A percentile compares a stretch with the other conserved stretches of the same genome.
These are phyloP conservation scores for Kurtzmaniella quercitrusa DNA, from an alignment of 1,139 yeast species.

Conservation along the genomic window DNA sequence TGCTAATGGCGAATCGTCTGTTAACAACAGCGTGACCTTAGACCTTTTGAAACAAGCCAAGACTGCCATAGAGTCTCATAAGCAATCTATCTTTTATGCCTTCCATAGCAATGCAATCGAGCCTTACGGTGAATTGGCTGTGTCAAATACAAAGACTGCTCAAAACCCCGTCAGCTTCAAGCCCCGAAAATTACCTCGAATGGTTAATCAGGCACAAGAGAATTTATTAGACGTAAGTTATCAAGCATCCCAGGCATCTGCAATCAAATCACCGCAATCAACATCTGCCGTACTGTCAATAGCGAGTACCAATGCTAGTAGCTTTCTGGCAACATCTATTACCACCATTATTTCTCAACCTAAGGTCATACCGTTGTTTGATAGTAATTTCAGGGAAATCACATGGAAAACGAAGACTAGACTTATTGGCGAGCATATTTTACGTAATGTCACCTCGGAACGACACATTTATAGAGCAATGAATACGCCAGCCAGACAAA, in stretches of 20 bases:
- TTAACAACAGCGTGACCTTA: slow-evolving; percentile 2
- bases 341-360: slow-evolving; percentile 1
- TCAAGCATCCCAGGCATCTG: slow-evolving; percentile 1
- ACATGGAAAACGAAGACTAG: slow-evolving; percentile 39
- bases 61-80: slow-evolving; percentile 30
- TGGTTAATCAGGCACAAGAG: slow-evolving; percentile 37
- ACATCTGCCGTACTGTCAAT: slow-evolving; percentile 1
- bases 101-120: slow-evolving; percentile 21
- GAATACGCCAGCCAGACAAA: slow-evolving; percentile 16
- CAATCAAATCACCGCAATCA: slow-evolving; percentile 1
- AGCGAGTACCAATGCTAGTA: slow-evolving; percentile 2
- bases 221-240: background rate
- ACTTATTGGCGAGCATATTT: slow-evolving; percentile 29
- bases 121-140: slow-evolving; percentile 33
- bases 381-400: slow-evolving; percentile 31
- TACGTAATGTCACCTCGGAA: slow-evolving; percentile 27
- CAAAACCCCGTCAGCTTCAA: slow-evolving; percentile 35
- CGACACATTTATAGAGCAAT: slow-evolving; percentile 30
- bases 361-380: slow-evolving; percentile 20
- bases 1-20: background rate
- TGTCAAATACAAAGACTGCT: slow-evolving; percentile 38
- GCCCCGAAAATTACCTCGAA: slow-evolving; percentile 30
- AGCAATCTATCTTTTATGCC: slow-evolving; percentile 34
- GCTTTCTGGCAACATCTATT: slow-evolving; percentile 3
- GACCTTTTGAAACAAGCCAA: slow-evolving; percentile 31